These are phyloP conservation scores for Penicillium capsulatum DNA, from an alignment of 2,329 filamentous ascomycete genomes.

Conservation along the genomic window DNA sequence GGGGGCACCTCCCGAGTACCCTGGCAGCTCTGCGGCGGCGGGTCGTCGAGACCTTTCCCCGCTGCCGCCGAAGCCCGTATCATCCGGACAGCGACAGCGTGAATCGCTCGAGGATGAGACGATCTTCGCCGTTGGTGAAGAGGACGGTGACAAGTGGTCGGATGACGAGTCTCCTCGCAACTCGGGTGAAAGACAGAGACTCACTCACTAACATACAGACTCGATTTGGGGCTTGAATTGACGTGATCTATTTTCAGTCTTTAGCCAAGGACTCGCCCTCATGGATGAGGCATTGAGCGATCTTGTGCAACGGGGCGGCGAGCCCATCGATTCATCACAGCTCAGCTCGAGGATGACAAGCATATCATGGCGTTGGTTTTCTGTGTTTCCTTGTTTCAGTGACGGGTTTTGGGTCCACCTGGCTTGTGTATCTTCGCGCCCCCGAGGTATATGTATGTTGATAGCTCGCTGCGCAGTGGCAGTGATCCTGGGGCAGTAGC, in stretches of 20 bases:
- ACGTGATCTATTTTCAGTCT: neutral
- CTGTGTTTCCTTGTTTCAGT: conserved; percentile 10
- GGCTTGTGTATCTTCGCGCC: conserved; percentile 9
- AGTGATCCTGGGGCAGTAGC: too few species aligned
- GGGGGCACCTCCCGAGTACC: conserved; percentile 34
- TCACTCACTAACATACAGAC: conserved; percentile 44
- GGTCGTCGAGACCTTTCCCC: conserved; percentile 37
- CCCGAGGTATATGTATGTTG: conserved; percentile 6
- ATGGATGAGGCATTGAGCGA: conserved; percentile 2
- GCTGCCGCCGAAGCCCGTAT: conserved; percentile 49
- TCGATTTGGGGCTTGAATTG: neutral
- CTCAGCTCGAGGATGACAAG: conserved; percentile 12
- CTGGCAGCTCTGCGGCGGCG: conserved; percentile 29
- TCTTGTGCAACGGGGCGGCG: neutral
- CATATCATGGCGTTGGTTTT: conserved; percentile 26
- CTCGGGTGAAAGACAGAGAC: conserved; percentile 49
- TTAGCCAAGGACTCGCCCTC: neutral
- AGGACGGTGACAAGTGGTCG: conserved; percentile 79
- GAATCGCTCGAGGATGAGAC: conserved; percentile 81
- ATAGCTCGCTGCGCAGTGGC: conserved; percentile 7
- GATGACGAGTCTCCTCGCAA: conserved; percentile 53
- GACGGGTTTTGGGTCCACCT: conserved; percentile 9
- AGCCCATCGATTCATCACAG: conserved; percentile 2
- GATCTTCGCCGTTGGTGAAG: conserved; percentile 80
- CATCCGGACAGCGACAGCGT: conserved; percentile 50